Evolutionary conservation across 345 rosid genomes (phyloP).

Genomic region (Eucalyptus erythrocorys): DNA sequence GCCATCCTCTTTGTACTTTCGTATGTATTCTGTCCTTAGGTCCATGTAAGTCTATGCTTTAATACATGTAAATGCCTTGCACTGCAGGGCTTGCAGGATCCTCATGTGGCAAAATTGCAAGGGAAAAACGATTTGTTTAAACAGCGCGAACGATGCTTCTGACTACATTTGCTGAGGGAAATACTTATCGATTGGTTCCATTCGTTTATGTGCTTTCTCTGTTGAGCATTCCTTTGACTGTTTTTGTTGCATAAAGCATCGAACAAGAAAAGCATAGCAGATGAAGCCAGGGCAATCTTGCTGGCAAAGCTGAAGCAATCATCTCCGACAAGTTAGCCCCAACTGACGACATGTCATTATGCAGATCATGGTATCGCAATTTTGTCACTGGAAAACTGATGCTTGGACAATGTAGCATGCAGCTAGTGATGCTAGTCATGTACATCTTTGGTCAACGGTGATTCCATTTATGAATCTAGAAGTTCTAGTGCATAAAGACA

Average conservation of each 20-base stretch:
- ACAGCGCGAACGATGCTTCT: not conserved
- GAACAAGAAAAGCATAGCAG: slow-evolving; percentile 66
- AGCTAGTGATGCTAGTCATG: not conserved
- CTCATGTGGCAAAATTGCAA: not conserved
- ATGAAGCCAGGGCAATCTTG: not conserved
- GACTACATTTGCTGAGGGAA: not conserved
- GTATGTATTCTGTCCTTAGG: not conserved
- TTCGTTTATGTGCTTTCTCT: not conserved
- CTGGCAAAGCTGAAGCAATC: slow-evolving; percentile 36
- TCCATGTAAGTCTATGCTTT: not conserved
- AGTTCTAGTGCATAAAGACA: not conserved
- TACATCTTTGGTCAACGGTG: not conserved
- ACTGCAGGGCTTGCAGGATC: not conserved
- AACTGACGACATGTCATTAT: not conserved
- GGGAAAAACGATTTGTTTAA: not conserved
- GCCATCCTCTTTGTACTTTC: not conserved
- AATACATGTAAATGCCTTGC: not conserved
- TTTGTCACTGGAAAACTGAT: not conserved
- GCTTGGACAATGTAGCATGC: not conserved
- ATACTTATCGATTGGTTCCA: not conserved
- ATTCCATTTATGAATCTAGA: not conserved
- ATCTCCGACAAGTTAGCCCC: slow-evolving; percentile 14
- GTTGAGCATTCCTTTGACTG: not conserved
- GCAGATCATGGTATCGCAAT: not conserved
- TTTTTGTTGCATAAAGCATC: slow-evolving; percentile 18